Evolutionary conservation across 2,329 filamentous ascomycete genomes (phyloP), one percentile per base, ranked within the genome.

Genomic region (Zymoseptoria tritici): DNA sequence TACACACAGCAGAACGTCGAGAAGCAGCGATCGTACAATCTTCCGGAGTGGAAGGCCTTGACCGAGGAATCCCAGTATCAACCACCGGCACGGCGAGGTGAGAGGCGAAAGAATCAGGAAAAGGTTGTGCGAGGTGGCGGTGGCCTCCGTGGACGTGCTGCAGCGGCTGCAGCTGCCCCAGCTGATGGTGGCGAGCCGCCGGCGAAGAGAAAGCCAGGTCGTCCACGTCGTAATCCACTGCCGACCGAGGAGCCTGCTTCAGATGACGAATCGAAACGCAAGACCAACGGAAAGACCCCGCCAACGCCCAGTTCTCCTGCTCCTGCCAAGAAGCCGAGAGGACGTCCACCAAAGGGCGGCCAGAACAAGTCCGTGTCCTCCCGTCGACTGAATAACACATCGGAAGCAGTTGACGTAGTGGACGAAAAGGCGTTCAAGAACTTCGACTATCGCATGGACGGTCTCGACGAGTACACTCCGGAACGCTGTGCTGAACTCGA

Each of bases 1-100:
- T 99, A 97, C 73, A 93, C 93, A 42, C 94, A 99, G 74, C 90
- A 94, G 71, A 99, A 99, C 72, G 92, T 99, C 61, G 87, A 97
- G 70, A 95, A 97, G 76, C 91, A 95, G 73, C 85, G 94, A 72
- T 91, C 91, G 13, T 99, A 99, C 78, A 99, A 97, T 68, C 80
- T 99, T 4, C 93, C 93, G 0, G 92, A 99, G 75, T 99, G 94
- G 94, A 90, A 91, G 67, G 84, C 90, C 58, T 81, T 97, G 49
- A 97, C 92, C 72, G 90, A 97, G 64, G 91, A 97, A 76, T 92
- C 90, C 72, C 92, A 96, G 69, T 91, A 99, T 73, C 94, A 97
- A 70, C 94, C 94, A 9, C 94, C 94, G 0, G 94, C 94, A 5
- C 87, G 87, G 70, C 86, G 94, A 72, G 94, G 95, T 57, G 89